phyloP scores from a whole-genome alignment of 768 basidiomycete species.

The Pleurotus ostreatus region DNA sequence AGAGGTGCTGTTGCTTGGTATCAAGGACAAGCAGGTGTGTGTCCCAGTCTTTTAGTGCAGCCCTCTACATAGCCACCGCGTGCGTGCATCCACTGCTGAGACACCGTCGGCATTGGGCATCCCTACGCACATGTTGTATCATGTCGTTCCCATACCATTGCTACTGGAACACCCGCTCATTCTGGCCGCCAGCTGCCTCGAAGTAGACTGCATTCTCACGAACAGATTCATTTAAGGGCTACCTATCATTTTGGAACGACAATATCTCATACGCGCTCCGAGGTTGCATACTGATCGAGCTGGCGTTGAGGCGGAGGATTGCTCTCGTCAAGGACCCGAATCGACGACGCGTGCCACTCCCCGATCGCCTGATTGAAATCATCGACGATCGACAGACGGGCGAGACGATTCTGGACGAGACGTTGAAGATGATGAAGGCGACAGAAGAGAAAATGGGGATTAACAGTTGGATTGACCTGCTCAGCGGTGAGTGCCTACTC shows the following conservation, averaged over 20 bases:
- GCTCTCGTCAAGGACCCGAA: constrained; percentile 84
- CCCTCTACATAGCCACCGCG: too few relatives aligned
- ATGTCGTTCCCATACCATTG: constrained; percentile 10
- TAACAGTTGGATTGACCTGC: constrained; percentile 91
- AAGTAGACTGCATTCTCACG: constrained; percentile 2
- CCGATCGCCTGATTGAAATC: constrained; percentile 86
- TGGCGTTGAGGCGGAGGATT: constrained; percentile 92
- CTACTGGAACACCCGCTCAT: too few relatives aligned
- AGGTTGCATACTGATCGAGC: constrained; percentile 97
- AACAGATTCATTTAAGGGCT: constrained; percentile 45
- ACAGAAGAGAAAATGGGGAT: constrained; percentile 79
- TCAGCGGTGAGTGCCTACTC: constrained; percentile 67
- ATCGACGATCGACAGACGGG: constrained; percentile 91
- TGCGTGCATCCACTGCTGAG: too few relatives aligned
- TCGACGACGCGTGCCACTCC: constrained; percentile 66
- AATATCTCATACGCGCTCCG: constrained; percentile 98
- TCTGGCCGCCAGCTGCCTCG: too few relatives aligned
- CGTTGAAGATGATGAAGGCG: constrained; percentile 91
- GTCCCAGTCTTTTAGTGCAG: background rate
- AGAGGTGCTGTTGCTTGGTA: constrained; percentile 87
- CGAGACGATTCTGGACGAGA: constrained; percentile 94
- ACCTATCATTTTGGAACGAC: constrained; percentile 99
- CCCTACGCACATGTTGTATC: constrained; percentile 3
- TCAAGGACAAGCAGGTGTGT: constrained; percentile 94
- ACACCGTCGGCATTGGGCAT: too few relatives aligned